Conservation (phyloP, 2,329 filamentous ascomycete species). For the Thelonectria olida region DNA sequence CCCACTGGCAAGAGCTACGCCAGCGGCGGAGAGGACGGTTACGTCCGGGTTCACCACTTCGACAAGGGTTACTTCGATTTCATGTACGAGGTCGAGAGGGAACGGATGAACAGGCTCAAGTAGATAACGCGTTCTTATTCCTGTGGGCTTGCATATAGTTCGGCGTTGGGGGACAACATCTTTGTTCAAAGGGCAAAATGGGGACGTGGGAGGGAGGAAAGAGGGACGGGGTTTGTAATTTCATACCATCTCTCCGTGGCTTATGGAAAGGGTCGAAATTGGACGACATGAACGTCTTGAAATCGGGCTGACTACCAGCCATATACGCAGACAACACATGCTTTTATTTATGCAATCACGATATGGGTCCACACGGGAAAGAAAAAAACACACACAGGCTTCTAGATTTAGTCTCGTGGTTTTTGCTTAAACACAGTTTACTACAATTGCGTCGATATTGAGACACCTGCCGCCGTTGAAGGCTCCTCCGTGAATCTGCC, state of each 20-base stretch:
- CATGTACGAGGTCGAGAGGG: constrained; percentile 97
- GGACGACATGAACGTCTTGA: constrained; percentile 35
- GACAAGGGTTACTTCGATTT: constrained; percentile 99
- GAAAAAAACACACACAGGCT: constrained; percentile 24
- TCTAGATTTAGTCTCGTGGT: constrained; percentile 30
- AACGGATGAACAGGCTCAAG: constrained; percentile 64
- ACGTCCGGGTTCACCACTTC: constrained; percentile 98
- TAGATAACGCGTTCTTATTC: constrained; percentile 45
- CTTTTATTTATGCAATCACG: constrained; percentile 34
- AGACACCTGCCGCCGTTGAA: constrained; percentile 22
- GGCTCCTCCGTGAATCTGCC: constrained; percentile 17
- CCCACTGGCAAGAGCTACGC: constrained; percentile 93
- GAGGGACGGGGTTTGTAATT: constrained; percentile 41
- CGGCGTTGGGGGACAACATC: constrained; percentile 50
- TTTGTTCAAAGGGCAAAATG: constrained; percentile 44
- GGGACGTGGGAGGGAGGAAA: constrained; percentile 21
- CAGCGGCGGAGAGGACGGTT: constrained; percentile 96
- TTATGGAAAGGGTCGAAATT: constrained; percentile 40
- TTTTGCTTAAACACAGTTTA: constrained; percentile 28
- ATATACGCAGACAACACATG: constrained; percentile 22
- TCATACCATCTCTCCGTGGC: constrained; percentile 43
- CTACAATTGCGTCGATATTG: constrained; percentile 4
- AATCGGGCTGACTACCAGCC: constrained; percentile 22
- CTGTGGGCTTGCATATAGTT: constrained; percentile 55
- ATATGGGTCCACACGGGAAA: constrained; percentile 25